Evolutionary conservation across 345 rosid genomes (phyloP).

Genomic region (Eucalyptus paniculata): DNA sequence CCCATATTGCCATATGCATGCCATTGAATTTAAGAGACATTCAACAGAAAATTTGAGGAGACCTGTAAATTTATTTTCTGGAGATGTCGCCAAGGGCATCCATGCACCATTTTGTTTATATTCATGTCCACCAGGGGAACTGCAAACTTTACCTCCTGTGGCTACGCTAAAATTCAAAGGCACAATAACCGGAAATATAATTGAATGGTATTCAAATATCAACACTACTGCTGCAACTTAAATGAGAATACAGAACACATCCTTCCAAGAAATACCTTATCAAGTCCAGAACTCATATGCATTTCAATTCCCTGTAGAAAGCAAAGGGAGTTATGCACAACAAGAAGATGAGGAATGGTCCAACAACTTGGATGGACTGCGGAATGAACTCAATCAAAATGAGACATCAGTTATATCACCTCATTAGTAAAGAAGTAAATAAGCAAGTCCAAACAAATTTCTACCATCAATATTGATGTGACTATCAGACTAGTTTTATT

Average conservation of each 20-base stretch:
- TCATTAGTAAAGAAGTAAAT: background rate
- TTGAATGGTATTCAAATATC: background rate
- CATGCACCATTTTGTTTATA: slow-evolving; percentile 73
- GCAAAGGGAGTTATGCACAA: background rate
- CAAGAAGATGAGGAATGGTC: background rate
- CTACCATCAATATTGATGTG: background rate
- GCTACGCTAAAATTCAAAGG: slow-evolving; percentile 68
- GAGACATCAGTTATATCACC: background rate
- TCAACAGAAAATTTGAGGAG: background rate
- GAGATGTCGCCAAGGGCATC: slow-evolving; percentile 82
- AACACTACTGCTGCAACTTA: background rate
- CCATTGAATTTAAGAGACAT: background rate
- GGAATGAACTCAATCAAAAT: background rate
- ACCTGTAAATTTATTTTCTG: slow-evolving; percentile 96
- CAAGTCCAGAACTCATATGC: slow-evolving; percentile 62
- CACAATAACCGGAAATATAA: slow-evolving; percentile 22
- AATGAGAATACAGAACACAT: background rate
- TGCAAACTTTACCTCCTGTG: slow-evolving; percentile 88
- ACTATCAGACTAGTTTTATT: background rate
- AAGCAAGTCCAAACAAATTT: background rate
- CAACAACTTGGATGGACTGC: background rate
- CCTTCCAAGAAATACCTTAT: slow-evolving; percentile 48
- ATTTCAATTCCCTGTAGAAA: slow-evolving; percentile 84
- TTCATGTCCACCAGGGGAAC: slow-evolving; percentile 77
- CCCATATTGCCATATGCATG: background rate